Conservation (phyloP, 805 yeast genomes). For the Citeromyces nyonsensis region DNA sequence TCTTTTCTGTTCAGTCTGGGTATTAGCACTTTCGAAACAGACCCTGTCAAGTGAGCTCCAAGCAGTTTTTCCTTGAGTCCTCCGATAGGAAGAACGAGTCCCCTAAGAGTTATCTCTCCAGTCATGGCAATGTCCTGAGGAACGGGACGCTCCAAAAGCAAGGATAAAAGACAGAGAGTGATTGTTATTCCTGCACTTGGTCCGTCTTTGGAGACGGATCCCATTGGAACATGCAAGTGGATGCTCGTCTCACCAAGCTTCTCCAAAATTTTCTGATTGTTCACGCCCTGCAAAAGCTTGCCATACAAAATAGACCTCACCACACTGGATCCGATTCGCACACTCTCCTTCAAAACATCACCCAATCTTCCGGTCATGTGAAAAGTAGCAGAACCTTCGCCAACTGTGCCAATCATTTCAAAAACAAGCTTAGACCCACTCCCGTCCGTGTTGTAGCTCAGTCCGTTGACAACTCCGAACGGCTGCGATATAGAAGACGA, state of each 20-base stretch:
- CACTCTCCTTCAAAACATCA: slow-evolving; percentile 67
- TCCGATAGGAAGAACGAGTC: slow-evolving; percentile 69
- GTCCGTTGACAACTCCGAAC: slow-evolving; percentile 73
- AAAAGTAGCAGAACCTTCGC: slow-evolving; percentile 28
- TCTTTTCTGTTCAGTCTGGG: slow-evolving; percentile 63
- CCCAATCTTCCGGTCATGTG: slow-evolving; percentile 61
- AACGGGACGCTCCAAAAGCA: slow-evolving; percentile 25
- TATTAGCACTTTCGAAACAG: slow-evolving; percentile 38
- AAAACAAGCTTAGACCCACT: slow-evolving; percentile 70
- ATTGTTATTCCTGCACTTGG: slow-evolving; percentile 35
- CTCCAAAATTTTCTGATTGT: slow-evolving; percentile 13
- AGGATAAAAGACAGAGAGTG: slow-evolving; percentile 28
- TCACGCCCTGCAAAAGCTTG: slow-evolving; percentile 5
- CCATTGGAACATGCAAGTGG: slow-evolving; percentile 33
- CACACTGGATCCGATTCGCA: slow-evolving; percentile 62
- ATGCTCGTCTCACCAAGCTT: slow-evolving; percentile 40
- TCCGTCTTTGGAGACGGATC: slow-evolving; percentile 28
- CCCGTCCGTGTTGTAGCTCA: slow-evolving; percentile 79
- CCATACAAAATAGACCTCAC: slow-evolving; percentile 37
- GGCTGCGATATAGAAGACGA: slow-evolving; percentile 30
- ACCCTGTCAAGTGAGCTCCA: slow-evolving; percentile 63
- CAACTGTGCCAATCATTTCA: slow-evolving; percentile 60
- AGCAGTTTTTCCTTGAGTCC: slow-evolving; percentile 66
- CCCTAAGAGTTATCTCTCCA: slow-evolving; percentile 72
- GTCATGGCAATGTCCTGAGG: slow-evolving; percentile 59